Evolutionary conservation across 306 rosid species (phyloP), one percentile per base, ranked within the genome.

Genomic region (Cicer pinnatifidum): DNA sequence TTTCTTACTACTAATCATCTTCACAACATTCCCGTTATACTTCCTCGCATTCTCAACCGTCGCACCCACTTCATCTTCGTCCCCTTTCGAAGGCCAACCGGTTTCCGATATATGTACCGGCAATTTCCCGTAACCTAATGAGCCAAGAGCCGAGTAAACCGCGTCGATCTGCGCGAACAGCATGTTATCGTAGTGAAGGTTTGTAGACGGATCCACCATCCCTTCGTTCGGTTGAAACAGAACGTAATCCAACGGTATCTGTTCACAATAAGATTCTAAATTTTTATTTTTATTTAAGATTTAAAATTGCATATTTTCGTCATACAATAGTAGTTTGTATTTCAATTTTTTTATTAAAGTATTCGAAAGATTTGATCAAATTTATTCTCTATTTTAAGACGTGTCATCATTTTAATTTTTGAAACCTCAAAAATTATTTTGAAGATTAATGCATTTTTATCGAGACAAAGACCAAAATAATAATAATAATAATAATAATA

Each of bases 41-140:
- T 89, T 95, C 84, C 79, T 91, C 1, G 99, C 99, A 63, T 95
- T 91, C 6, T 95, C 99, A 0, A 74, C 73, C 11, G 86, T 85
- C 0, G 97, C 97, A 19, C 99, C 99, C 2, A 85, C 84, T 67
- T 95, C 99, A 63, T 95, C 89, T 0, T 56, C 78, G 43, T 95
- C 99, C n/a, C 99, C 97, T 6, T 85, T 95, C 0, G 99, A 95
- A 1, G 99, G 99, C 99, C 99, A 95, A 3, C 99, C 99, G 0
- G 99, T 95, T 75, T 95, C 99, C 0, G 99, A 95, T 3, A 95
- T 91, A 50, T 95, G 97, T n/a, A 95, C 96, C 2, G 92, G 81
- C 0, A 91, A 78, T 44, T 91, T 91, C 53, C 78, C 85, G 73
- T 72, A 95, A 1, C 97, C 99, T 6, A 88, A 13, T 0, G 85